Evolutionary conservation across 768 basidiomycete species (phyloP), one percentile per base, ranked within the genome.

Genomic region (Trametes coccinea): DNA sequence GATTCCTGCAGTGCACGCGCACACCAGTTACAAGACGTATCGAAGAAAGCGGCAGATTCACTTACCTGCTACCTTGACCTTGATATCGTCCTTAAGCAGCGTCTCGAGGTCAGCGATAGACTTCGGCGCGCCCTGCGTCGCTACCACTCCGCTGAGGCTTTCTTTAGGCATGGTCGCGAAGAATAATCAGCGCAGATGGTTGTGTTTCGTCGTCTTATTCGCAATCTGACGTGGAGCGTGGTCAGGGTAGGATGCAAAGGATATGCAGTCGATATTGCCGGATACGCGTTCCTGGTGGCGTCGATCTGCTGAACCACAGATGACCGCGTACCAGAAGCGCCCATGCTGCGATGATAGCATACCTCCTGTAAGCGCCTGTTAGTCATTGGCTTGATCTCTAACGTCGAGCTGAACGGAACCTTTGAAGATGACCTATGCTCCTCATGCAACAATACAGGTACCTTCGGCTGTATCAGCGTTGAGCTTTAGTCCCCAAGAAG

Each of bases 11-110:
- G 17, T 13, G 41, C 14, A 30, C 22, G 22, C 22, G 22, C 22
- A 22, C 22, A 22, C 22, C 22, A 47, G 46, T 29, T 11, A 9
- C 11, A 29, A 47, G 22, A 47, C 17, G 46, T 4, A 27, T 5
- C 6, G 27, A 7, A 4, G 46, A 29, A 29, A n/a, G 11, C 22
- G 22, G 22, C 11, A 37, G 34, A 6, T 6, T 37, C 79, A 46
- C 61, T 56, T 48, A 93, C 95, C 95, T 54, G 93, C 95, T 33
- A 98, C 92, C 77, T 97, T 96, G 69, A 98, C 86, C 75, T 96
- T 97, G 70, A 76, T 83, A 72, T 95, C 93, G 67, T 80, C 2
- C 39, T 66, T 59, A 53, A 96, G 76, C 13, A 85, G 70, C 4
- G 68, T 40, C 60, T 79, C 73, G 54, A 97, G 79, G 5, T 91